A percentile compares a stretch with the other conserved stretches of the same genome.
These are phyloP conservation scores for Globisporangium paroecandrum DNA, from an alignment of 352 stramenopile genomes.

Conservation along the genomic window DNA sequence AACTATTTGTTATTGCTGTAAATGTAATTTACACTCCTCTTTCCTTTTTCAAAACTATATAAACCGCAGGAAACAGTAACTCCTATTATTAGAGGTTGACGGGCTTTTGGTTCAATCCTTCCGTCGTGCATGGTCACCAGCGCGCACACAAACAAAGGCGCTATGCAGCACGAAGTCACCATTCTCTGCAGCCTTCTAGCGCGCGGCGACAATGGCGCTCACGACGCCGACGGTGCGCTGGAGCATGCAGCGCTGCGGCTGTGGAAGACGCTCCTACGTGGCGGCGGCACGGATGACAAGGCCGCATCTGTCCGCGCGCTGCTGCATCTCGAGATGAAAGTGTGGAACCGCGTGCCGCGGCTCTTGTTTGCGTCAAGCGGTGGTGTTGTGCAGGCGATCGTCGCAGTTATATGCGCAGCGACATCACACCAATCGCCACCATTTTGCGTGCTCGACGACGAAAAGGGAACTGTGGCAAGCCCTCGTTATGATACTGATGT, in stretches of 20 bases:
- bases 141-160: no score
- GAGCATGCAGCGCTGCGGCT: conserved; percentile 6
- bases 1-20: no score
- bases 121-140: no score
- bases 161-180: neutral
- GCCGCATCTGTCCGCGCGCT: neutral
- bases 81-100: no score
- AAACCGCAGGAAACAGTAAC: no score
- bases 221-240: neutral
- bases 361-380: conserved; percentile 1
- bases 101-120: no score
- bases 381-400: neutral
- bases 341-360: conserved; percentile 5
- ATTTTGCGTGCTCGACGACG: neutral
- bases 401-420: neutral
- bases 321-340: neutral
- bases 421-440: neutral
- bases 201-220: neutral
- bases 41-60: no score
- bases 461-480: neutral
- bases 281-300: neutral
- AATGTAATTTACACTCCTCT: no score
- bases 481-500: neutral
- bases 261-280: neutral
- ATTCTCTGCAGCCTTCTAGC: conserved; percentile 4